Evolutionary conservation across 2,329 filamentous ascomycete species (phyloP), one percentile per base, ranked within the genome.

Genomic region (Knufia fluminis): DNA sequence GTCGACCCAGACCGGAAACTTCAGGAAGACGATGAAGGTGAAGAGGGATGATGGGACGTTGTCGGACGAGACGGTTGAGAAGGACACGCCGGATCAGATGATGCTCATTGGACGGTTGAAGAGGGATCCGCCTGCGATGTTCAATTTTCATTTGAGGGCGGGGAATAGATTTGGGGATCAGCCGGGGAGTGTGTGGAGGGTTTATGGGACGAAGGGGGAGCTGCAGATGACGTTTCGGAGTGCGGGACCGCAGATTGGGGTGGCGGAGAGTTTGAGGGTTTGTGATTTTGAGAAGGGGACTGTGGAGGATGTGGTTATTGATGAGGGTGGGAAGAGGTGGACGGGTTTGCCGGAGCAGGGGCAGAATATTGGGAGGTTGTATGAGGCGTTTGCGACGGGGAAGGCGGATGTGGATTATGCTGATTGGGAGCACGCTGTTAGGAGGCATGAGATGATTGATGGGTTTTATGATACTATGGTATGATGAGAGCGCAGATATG

Each of bases 291-390:
- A 65, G 22, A 72, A 64, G 4, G 69, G 71, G 24, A 55, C 68
- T 16, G 64, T 76, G 1, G 68, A 73, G 10, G 54, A 65, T 2
- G 60, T 77, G 0, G 72, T 71, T 64, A 61, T 52, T 19, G 57
- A 57, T 23, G 57, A 66, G 6, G 78, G 71, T 66, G 61, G 66
- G 12, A 68, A 70, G 2, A 74, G 70, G 63, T 73, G 73, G 57
- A 64, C 70, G 9, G 66, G 70, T 9, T 52, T 78, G 16, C 70
- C 74, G 0, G 31, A 69, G 1, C 56, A 64, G 2, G 70, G 68
- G 1, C 67, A 74, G 46, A 75, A 71, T 54, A 72, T 82, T 23
- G 79, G 70, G 0, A 69, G 68, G 17, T 56, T 80, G 0, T 83
- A 82, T 62, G 79, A 83, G 56, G 68, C 67, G 1, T 79, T 72